phyloP scores from a whole-genome alignment of 2,329 filamentous ascomycete species.

The Colletotrichum sp. region DNA sequence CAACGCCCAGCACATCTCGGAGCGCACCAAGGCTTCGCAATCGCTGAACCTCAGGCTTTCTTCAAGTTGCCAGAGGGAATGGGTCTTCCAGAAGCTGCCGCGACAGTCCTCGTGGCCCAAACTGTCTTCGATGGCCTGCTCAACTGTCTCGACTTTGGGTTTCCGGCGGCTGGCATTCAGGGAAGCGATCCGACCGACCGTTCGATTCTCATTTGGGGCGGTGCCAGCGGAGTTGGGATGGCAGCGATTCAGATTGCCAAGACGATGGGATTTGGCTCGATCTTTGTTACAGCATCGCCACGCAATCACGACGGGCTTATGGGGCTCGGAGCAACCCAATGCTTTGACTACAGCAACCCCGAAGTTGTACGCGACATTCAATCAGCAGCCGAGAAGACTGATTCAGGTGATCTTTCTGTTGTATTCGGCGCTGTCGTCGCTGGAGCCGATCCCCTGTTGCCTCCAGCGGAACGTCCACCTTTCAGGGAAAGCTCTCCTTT shows the following conservation, averaged over 20 bases:
- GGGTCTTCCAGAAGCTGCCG: not conserved
- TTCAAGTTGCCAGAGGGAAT: not conserved
- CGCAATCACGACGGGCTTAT: constrained; percentile 33
- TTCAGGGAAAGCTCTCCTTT: not conserved
- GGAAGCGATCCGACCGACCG: not conserved
- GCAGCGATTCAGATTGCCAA: constrained; percentile 38
- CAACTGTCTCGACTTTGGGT: not conserved
- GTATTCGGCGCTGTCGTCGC: not conserved
- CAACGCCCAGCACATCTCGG: too few species aligned
- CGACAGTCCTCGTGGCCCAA: not conserved
- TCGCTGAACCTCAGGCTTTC: not conserved
- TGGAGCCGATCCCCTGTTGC: not conserved
- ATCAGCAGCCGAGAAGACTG: not conserved
- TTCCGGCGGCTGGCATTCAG: not conserved
- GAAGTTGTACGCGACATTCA: not conserved
- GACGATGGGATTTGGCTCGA: constrained; percentile 29
- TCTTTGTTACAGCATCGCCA: constrained; percentile 34
- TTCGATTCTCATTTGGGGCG: constrained; percentile 38
- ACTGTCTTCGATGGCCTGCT: too few species aligned
- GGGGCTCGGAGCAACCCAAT: constrained; percentile 33
- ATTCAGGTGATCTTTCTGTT: not conserved
- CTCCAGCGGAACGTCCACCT: not conserved
- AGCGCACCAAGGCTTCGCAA: not conserved
- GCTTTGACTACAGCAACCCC: constrained; percentile 34
- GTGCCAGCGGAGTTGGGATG: constrained; percentile 34